phyloP scores from a whole-genome alignment of 2,329 filamentous ascomycete genomes.

The Didymella glomerata region DNA sequence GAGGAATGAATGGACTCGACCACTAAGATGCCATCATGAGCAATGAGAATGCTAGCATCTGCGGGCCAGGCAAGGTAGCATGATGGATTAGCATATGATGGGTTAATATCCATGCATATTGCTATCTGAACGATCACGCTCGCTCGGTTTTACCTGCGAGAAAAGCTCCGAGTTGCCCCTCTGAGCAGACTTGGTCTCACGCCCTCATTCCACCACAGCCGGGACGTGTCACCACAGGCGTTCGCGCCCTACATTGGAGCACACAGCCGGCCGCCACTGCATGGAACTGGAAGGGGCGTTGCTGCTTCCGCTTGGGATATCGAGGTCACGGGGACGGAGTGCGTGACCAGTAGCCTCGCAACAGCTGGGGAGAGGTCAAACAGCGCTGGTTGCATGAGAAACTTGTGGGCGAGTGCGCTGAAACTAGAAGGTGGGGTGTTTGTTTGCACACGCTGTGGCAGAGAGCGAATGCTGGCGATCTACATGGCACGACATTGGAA shows the following conservation, averaged over 20 bases:
- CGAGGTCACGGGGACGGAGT: conserved; percentile 3
- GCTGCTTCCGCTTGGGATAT: background rate
- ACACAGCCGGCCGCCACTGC: conserved; percentile 7
- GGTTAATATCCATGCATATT: conserved; percentile 4
- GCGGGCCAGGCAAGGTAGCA: conserved; percentile 1
- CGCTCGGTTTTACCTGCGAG: conserved; percentile 11
- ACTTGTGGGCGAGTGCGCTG: conserved; percentile 27
- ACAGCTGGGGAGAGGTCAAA: conserved; percentile 13
- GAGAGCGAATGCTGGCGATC: background rate
- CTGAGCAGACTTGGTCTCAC: conserved; percentile 9
- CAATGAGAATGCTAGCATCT: background rate
- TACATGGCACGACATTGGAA: background rate
- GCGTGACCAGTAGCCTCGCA: conserved; percentile 2
- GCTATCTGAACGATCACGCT: background rate
- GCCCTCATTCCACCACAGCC: conserved; percentile 17
- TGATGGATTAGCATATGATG: background rate
- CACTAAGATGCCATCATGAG: background rate
- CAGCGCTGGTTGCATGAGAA: conserved; percentile 28
- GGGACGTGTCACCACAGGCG: conserved; percentile 19
- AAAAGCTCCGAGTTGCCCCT: conserved; percentile 10
- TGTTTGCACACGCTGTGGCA: conserved; percentile 5
- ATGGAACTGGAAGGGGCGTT: background rate
- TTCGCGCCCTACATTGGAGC: conserved; percentile 17
- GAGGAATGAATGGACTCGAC: background rate
- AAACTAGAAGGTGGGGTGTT: conserved; percentile 26